These are phyloP conservation scores for Lyophyllum semitale DNA, from an alignment of 768 basidiomycete genomes.

Conservation along the genomic window DNA sequence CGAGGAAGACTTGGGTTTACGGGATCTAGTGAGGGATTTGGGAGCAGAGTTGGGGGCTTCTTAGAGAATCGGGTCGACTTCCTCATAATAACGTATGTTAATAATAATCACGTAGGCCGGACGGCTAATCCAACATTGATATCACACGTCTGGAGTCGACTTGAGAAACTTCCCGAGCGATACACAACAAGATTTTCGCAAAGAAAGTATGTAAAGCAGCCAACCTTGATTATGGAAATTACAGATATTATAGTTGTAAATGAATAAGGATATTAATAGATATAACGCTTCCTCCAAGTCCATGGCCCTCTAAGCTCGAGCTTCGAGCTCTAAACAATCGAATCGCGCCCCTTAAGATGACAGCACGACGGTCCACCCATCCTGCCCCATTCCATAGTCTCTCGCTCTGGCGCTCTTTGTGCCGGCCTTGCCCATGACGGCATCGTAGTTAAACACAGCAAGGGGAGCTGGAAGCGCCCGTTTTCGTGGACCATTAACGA, in stretches of 20 bases:
- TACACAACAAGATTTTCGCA: no score
- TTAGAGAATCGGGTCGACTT: neutral
- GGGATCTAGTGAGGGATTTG: conserved; percentile 15
- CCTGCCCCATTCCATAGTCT: conserved; percentile 20
- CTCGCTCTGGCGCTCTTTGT: conserved; percentile 13
- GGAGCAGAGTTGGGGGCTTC: conserved; percentile 1
- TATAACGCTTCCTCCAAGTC: no score
- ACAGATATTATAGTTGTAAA: no score
- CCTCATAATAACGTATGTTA: neutral
- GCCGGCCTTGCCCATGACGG: conserved; percentile 10
- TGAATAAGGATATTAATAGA: no score
- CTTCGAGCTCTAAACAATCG: no score
- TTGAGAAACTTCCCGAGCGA: no score
- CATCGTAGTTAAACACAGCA: conserved; percentile 2
- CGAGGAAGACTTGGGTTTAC: conserved; percentile 35
- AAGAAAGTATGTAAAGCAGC: no score
- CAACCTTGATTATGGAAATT: no score
- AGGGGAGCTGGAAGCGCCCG: conserved; percentile 9
- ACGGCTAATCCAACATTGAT: no score
- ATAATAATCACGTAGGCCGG: neutral
- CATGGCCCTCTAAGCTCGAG: no score
- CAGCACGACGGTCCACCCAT: conserved; percentile 15
- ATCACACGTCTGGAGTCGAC: no score
- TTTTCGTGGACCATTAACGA: conserved; percentile 9
- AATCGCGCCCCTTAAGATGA: no score